A percentile compares a stretch with the other conserved stretches of the same genome.
These are phyloP conservation scores for Trifolium subterraneum DNA, from an alignment of 306 rosid species.

Conservation along the genomic window DNA sequence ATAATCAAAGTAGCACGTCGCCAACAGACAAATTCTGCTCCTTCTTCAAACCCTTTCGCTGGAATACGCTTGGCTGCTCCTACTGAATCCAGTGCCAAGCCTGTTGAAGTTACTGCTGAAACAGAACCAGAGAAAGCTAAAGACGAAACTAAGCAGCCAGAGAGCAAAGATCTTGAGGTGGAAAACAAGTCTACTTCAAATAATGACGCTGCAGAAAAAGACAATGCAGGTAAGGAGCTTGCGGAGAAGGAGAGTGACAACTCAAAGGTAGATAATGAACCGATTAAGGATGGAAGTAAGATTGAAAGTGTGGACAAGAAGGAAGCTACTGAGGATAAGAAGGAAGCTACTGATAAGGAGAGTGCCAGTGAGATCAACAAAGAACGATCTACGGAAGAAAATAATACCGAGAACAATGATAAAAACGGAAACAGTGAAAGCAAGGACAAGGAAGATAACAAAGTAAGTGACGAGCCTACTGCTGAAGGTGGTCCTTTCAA, in stretches of 20 bases:
- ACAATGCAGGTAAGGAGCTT: conserved; percentile 41
- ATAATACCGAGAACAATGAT: conserved; percentile 39
- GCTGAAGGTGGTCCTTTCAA: conserved; percentile 64
- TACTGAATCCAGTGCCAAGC: conserved; percentile 46
- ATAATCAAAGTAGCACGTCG: conserved; percentile 90
- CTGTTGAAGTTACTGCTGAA: conserved; percentile 52
- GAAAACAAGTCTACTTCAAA: conserved; percentile 45
- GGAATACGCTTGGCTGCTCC: conserved; percentile 69
- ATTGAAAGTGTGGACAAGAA: conserved; percentile 44
- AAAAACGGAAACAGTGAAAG: conserved; percentile 38
- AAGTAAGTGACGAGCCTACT: conserved; percentile 51
- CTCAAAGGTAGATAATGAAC: conserved; percentile 40
- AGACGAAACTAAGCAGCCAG: conserved; percentile 51
- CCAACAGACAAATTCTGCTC: conserved; percentile 54
- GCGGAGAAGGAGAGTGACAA: conserved; percentile 40
- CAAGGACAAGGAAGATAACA: conserved; percentile 53
- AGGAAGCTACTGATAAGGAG: conserved; percentile 39
- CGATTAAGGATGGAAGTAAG: conserved; percentile 31
- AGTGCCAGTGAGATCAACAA: conserved; percentile 45
- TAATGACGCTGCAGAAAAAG: conserved; percentile 39
- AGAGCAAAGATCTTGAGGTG: conserved; percentile 42
- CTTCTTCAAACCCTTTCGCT: conserved; percentile 86
- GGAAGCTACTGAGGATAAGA: conserved; percentile 43
- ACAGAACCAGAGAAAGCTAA: conserved; percentile 45
- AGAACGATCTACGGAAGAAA: conserved; percentile 23